Conservation (phyloP, 2,329 filamentous ascomycete genomes). For the Aspergillus pseudotamarii region DNA sequence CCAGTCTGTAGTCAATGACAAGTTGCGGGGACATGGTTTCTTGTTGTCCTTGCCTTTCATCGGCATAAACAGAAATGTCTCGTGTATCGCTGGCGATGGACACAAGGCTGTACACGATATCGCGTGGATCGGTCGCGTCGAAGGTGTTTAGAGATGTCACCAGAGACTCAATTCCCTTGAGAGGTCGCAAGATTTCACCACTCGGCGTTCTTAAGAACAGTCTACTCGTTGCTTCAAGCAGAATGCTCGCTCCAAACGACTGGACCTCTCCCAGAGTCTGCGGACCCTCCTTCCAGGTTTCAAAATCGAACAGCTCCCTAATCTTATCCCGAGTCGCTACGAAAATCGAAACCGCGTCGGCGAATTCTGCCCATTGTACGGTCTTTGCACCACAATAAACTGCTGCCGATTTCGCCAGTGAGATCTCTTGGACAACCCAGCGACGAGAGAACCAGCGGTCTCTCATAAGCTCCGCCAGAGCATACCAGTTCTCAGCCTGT, state of each 20-base stretch:
- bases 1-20: not conserved
- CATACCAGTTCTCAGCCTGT: not conserved
- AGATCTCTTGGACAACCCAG: not conserved
- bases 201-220: not conserved
- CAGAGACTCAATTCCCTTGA: not conserved
- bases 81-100: not conserved
- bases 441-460: not conserved
- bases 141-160: not conserved
- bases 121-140: not conserved
- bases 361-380: not conserved
- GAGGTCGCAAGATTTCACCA: not conserved
- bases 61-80: not conserved
- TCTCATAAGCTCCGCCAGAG: not conserved
- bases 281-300: not conserved
- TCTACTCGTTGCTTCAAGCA: not conserved
- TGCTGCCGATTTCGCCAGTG: not conserved
- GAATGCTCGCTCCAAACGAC: not conserved
- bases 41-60: not conserved
- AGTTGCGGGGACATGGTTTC: not conserved
- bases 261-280: not conserved
- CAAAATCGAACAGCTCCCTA: not conserved
- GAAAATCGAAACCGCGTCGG: not conserved
- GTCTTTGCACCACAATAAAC: not conserved
- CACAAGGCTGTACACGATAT: not conserved
- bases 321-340: not conserved